Evolutionary conservation across 108 stramenopile genomes (phyloP).

Genomic region (Chaetoceros tenuissimus): DNA sequence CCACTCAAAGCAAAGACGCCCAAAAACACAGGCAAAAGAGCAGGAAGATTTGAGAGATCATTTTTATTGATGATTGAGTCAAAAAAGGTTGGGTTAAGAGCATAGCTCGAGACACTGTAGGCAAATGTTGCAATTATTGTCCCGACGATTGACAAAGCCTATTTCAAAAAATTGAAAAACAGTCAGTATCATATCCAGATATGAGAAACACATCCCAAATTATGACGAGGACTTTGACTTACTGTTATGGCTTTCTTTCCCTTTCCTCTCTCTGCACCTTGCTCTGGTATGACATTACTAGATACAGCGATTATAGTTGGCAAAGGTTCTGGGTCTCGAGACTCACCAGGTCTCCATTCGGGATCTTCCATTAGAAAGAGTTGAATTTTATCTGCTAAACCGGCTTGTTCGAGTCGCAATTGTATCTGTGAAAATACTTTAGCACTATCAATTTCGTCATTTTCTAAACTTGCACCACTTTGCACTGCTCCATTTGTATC

Average conservation of each 20-base stretch:
- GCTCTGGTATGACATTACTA: slow-evolving; percentile 38
- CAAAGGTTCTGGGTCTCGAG: slow-evolving; percentile 16
- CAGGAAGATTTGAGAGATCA: slow-evolving; percentile 22
- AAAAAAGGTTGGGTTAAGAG: slow-evolving; percentile 65
- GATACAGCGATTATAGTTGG: slow-evolving; percentile 58
- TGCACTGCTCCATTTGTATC: slow-evolving; percentile 1
- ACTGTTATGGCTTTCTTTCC: slow-evolving; percentile 17
- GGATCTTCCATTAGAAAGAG: slow-evolving; percentile 61
- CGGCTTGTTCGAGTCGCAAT: slow-evolving; percentile 20
- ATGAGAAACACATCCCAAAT: too few relatives aligned
- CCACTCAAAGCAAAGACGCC: slow-evolving; percentile 47
- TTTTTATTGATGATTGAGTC: slow-evolving; percentile 44
- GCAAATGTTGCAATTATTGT: slow-evolving; percentile 39
- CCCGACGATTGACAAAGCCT: slow-evolving; percentile 27
- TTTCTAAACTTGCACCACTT: not conserved
- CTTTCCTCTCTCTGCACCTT: slow-evolving; percentile 22
- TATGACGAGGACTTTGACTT: too few relatives aligned
- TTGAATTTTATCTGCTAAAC: slow-evolving; percentile 35
- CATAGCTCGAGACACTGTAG: slow-evolving; percentile 44
- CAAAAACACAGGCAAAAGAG: slow-evolving; percentile 47
- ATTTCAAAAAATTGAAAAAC: not conserved
- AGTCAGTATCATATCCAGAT: not conserved
- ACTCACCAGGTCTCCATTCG: slow-evolving; percentile 28
- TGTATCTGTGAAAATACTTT: slow-evolving; percentile 38
- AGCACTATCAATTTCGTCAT: slow-evolving; percentile 7